phyloP scores from a whole-genome alignment of 2,329 filamentous ascomycete species.

The Bipolaris sorokiniana region DNA sequence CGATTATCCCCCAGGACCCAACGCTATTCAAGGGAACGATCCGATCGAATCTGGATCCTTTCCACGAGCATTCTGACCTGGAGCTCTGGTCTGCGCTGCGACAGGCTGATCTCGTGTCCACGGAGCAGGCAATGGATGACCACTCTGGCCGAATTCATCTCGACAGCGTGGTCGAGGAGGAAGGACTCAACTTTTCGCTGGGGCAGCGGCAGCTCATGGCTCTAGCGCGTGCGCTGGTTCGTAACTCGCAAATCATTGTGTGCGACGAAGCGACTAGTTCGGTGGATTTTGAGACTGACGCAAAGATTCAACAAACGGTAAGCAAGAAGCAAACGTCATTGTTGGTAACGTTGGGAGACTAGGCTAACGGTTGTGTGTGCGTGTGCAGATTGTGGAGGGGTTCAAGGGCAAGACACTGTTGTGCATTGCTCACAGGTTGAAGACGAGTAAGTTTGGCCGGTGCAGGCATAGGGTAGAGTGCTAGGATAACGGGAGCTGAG shows the following conservation, averaged over 20 bases:
- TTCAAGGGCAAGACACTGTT: slow-evolving; percentile 88
- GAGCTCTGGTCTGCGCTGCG: slow-evolving; percentile 79
- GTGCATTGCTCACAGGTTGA: slow-evolving; percentile 89
- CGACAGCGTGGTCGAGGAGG: slow-evolving; percentile 86
- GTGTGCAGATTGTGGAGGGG: slow-evolving; percentile 80
- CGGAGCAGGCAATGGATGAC: slow-evolving; percentile 55
- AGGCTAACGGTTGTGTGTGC: slow-evolving; percentile 64
- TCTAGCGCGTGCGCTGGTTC: slow-evolving; percentile 85
- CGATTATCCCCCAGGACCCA: slow-evolving; percentile 85
- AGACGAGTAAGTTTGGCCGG: slow-evolving; percentile 59
- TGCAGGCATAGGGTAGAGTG: not conserved
- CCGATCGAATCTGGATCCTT: slow-evolving; percentile 79
- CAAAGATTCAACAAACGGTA: slow-evolving; percentile 92
- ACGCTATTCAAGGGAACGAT: slow-evolving; percentile 83
- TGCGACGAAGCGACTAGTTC: slow-evolving; percentile 86
- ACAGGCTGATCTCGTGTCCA: slow-evolving; percentile 72
- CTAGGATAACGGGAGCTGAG: not conserved
- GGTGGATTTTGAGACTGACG: slow-evolving; percentile 81
- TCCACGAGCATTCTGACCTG: slow-evolving; percentile 76
- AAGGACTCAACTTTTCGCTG: slow-evolving; percentile 93
- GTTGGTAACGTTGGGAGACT: not conserved
- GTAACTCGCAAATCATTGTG: slow-evolving; percentile 87
- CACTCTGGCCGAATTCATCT: slow-evolving; percentile 73
- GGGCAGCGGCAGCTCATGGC: slow-evolving; percentile 81
- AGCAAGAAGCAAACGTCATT: slow-evolving; percentile 65